Percentiles rank a stretch among this genome's conserved stretches.
These are phyloP conservation scores for Arachnopeziza araneosa DNA, from an alignment of 2,329 filamentous ascomycete genomes.

Conservation along the genomic window DNA sequence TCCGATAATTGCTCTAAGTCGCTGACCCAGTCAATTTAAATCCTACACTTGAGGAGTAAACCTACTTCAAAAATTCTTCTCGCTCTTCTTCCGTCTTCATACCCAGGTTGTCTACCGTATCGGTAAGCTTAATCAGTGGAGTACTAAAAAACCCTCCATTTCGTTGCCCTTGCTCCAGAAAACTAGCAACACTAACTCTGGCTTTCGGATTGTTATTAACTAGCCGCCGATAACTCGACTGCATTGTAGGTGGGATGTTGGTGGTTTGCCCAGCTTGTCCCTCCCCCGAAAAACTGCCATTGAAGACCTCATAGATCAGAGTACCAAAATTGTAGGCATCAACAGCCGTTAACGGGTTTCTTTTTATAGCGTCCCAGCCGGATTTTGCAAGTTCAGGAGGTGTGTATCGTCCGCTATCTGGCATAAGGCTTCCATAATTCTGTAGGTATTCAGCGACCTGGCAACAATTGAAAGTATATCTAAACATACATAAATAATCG, in stretches of 20 bases:
- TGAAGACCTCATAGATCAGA: constrained; percentile 86
- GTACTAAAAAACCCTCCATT: constrained; percentile 87
- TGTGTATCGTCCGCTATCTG: constrained; percentile 77
- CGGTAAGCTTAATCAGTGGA: constrained; percentile 82
- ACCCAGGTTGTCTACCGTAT: constrained; percentile 88
- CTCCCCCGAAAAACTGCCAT: constrained; percentile 68
- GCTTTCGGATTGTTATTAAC: constrained; percentile 86
- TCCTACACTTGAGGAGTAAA: constrained; percentile 1
- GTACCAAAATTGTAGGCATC: constrained; percentile 85
- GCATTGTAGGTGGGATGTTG: constrained; percentile 80
- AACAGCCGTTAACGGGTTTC: constrained; percentile 71
- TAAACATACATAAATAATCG: constrained; percentile 68
- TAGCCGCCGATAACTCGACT: constrained; percentile 83
- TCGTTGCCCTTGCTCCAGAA: constrained; percentile 82
- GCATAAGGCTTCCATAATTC: constrained; percentile 82
- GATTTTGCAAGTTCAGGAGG: constrained; percentile 79
- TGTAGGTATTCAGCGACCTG: constrained; percentile 32
- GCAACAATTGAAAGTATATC: background rate
- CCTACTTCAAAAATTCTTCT: constrained; percentile 72
- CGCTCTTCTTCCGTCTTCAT: constrained; percentile 80
- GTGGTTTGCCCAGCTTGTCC: constrained; percentile 85
- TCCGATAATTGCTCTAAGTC: constrained; percentile 83
- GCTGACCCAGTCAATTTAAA: constrained; percentile 29
- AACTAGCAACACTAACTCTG: constrained; percentile 75
- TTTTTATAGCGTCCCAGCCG: constrained; percentile 90